These are phyloP conservation scores for Pythium brassicae DNA, from an alignment of 352 stramenopile genomes.

Conservation along the genomic window DNA sequence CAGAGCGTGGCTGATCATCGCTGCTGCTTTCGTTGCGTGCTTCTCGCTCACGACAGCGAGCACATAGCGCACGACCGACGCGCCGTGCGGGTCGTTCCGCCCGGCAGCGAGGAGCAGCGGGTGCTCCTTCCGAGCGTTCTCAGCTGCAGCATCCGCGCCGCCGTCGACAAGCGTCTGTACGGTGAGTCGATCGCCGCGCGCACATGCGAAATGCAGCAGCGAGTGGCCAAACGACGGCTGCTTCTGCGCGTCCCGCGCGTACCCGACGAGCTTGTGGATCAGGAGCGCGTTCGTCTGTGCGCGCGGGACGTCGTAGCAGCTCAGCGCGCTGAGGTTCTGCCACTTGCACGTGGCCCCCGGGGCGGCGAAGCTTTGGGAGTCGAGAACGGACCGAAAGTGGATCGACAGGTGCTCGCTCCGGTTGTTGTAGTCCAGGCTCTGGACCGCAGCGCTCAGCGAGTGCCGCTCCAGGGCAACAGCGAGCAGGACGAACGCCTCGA, in stretches of 20 bases:
- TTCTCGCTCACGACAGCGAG: conserved; percentile 12
- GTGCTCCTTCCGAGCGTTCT: conserved; percentile 25
- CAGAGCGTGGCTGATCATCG: conserved; percentile 27
- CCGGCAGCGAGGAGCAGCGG: conserved; percentile 33
- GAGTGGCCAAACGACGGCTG: conserved; percentile 16
- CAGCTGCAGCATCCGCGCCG: conserved; percentile 24
- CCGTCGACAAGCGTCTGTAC: conserved; percentile 33
- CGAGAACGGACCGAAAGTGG: conserved; percentile 19
- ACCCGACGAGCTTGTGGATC: conserved; percentile 52
- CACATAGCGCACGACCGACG: conserved; percentile 27
- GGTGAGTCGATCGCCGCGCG: conserved; percentile 25
- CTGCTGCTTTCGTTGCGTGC: not conserved
- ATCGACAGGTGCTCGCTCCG: not conserved
- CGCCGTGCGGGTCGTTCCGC: conserved; percentile 34
- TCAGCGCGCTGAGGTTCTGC: conserved; percentile 51
- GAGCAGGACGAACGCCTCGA: conserved; percentile 42
- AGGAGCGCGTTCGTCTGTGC: conserved; percentile 25
- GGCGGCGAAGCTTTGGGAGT: conserved; percentile 20
- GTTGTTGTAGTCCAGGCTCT: conserved; percentile 8
- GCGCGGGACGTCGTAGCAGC: conserved; percentile 35
- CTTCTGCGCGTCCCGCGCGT: conserved; percentile 23
- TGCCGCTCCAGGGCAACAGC: conserved; percentile 28
- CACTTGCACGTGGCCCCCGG: conserved; percentile 32
- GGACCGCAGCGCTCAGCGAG: conserved; percentile 12
- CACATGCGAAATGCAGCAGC: conserved; percentile 40